phyloP scores from a whole-genome alignment of 495 filamentous ascomycete species.

The Hypoxylon rickii region DNA sequence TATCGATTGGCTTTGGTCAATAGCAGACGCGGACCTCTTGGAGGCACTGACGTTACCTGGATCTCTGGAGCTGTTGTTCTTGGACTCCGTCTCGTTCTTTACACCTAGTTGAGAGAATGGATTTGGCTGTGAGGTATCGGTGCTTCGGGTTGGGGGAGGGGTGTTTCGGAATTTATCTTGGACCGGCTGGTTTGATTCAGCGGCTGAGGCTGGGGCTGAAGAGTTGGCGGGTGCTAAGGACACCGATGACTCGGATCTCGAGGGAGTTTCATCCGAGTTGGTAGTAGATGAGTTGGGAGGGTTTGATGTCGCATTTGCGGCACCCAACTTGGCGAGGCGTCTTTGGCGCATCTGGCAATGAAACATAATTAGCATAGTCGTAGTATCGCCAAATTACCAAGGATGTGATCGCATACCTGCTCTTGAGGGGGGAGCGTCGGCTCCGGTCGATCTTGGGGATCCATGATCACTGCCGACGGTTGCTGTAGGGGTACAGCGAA shows the following conservation, averaged over 20 bases:
- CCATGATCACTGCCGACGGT: conserved; percentile 18
- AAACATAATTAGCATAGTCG: neutral
- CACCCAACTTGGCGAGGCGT: conserved; percentile 66
- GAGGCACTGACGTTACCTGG: conserved; percentile 27
- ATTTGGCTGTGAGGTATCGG: too few relatives aligned
- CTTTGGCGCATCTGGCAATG: conserved; percentile 66
- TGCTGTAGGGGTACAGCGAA: too few relatives aligned
- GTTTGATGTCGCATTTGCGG: conserved; percentile 8
- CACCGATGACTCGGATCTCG: conserved; percentile 23
- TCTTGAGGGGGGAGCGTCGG: conserved; percentile 36
- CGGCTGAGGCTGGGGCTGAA: conserved; percentile 2
- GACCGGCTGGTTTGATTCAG: neutral
- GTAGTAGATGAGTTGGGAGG: conserved; percentile 15
- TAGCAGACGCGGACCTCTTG: conserved; percentile 20
- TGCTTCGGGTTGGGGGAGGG: conserved; percentile 1
- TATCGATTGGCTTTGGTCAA: conserved; percentile 27
- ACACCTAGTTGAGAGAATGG: conserved; percentile 49
- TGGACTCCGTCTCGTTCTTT: conserved; percentile 40
- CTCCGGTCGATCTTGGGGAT: conserved; percentile 29
- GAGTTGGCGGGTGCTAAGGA: conserved; percentile 21
- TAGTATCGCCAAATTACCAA: too few relatives aligned
- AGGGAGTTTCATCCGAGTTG: conserved; percentile 15
- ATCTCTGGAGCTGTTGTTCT: conserved; percentile 12
- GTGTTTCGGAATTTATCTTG: conserved; percentile 3
- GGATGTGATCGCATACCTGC: conserved; percentile 37